Percentiles rank a stretch among this genome's conserved stretches.
phyloP scores from a whole-genome alignment of 441 rosid species.

The Adansonia rubrostipa region DNA sequence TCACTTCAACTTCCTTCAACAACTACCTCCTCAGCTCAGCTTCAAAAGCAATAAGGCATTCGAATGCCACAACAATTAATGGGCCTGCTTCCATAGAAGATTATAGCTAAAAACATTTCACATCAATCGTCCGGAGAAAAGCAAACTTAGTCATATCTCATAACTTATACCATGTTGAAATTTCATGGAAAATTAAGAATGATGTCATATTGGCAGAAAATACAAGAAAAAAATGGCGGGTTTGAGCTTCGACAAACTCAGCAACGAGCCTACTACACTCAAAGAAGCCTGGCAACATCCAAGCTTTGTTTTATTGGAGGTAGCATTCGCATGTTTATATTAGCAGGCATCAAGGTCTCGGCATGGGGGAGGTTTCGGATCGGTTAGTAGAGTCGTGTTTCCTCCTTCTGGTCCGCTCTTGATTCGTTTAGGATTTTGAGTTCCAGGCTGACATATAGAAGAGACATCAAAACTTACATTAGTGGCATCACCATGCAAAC shows the following conservation, averaged over 20 bases:
- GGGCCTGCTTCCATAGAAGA: neutral
- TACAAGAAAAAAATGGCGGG: slow-evolving; percentile 1
- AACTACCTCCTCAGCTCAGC: no score
- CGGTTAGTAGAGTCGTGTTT: slow-evolving; percentile 71
- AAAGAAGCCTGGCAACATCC: slow-evolving; percentile 33
- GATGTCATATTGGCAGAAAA: neutral
- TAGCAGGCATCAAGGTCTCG: slow-evolving; percentile 97
- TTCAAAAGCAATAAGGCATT: neutral
- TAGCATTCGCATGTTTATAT: slow-evolving; percentile 32
- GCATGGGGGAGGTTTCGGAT: slow-evolving; percentile 90
- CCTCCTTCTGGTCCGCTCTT: slow-evolving; percentile 97
- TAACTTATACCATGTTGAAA: slow-evolving; percentile 27
- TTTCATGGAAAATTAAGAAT: slow-evolving; percentile 35
- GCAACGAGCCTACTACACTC: slow-evolving; percentile 27
- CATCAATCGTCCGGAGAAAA: neutral
- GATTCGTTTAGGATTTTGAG: slow-evolving; percentile 86
- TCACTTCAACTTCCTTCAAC: no score
- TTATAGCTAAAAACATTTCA: neutral
- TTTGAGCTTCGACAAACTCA: slow-evolving; percentile 26
- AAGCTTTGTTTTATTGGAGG: slow-evolving; percentile 53
- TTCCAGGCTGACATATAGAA: slow-evolving; percentile 70
- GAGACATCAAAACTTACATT: neutral
- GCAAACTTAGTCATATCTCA: slow-evolving; percentile 16
- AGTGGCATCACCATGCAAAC: slow-evolving; percentile 10
- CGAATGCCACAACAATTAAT: neutral